phyloP scores from a whole-genome alignment of 169 alveolate genomes.

The Plasmodium yoelii region DNA sequence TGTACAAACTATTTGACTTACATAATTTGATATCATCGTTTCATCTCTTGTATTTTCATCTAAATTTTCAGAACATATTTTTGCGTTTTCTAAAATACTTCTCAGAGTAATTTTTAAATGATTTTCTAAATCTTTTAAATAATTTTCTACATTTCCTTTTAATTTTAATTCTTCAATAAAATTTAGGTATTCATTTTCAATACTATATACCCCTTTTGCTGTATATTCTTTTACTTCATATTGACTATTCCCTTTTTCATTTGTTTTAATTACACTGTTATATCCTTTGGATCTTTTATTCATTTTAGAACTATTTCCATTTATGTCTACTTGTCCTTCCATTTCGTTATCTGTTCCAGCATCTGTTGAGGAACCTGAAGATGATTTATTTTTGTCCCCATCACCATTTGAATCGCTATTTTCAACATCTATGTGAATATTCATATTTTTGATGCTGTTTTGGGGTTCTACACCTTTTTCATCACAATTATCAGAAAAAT shows the following conservation, averaged over 20 bases:
- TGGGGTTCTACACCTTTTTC: no score
- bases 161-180: conserved; percentile 30
- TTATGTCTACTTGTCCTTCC: background rate
- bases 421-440: background rate
- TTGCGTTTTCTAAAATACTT: conserved; percentile 82
- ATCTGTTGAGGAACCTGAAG: no score
- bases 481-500: background rate
- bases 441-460: no score
- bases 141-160: conserved; percentile 62
- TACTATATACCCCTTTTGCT: conserved; percentile 73
- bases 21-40: conserved; percentile 93
- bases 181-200: conserved; percentile 59
- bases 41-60: conserved; percentile 84
- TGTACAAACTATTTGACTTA: conserved; percentile 95
- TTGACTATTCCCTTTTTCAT: background rate
- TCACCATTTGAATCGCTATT: background rate
- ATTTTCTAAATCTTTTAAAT: conserved; percentile 67
- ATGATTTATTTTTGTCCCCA: no score
- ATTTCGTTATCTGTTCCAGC: background rate
- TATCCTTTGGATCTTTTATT: background rate
- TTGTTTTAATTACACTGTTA: background rate
- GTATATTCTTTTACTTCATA: conserved; percentile 20
- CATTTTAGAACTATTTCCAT: no score
- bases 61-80: conserved; percentile 40
- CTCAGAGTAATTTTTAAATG: conserved; percentile 83